Evolutionary conservation across 2,329 filamentous ascomycete species (phyloP), one percentile per base, ranked within the genome.

Genomic region (Sporothrix brasiliensis): DNA sequence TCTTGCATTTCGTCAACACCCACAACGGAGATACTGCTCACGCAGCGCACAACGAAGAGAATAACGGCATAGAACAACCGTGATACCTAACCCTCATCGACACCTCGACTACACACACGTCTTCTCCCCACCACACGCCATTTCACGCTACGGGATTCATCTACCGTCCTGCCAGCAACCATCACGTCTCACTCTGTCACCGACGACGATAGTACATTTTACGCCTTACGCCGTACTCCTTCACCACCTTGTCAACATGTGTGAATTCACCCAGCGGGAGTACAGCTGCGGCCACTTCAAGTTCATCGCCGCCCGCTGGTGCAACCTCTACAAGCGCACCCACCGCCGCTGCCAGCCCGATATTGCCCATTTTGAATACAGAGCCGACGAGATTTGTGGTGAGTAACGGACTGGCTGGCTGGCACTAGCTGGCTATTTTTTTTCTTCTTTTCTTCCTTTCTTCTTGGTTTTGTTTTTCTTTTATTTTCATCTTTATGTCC

Each of bases 261-360:
- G 83, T 78, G 83, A 85, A 77, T 85, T 83, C 76, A 85, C 84
- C 69, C 83, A 75, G 71, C 71, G 77, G 60, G 78, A 79, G 67
- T 79, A 78, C 72, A 74, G 75, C 7, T 79, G 78, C 75, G 78
- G 78, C 70, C 78, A 79, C 76, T 77, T 77, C 75, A 77, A 77
- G 68, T 79, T 77, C 75, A 79, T 79, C 69, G 78, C 77, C 24
- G 78, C 78, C 47, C 76, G 76, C 63, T 79, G 78, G 78, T 79
- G 78, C 76, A 75, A 74, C 14, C 73, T 75, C 66, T 79, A 79
- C 75, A 75, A 73, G 24, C 70, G 75, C 66, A 78, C 77, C 41
- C 77, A 79, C 73, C 77, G 77, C 69, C 73, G 78, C 44, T 79
- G 78, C 69, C 74, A 75, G 39, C 78, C 78, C 14, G 77, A 79